Conservation (phyloP, 257 asterid genomes). For the Nicotiana noctiflora region DNA sequence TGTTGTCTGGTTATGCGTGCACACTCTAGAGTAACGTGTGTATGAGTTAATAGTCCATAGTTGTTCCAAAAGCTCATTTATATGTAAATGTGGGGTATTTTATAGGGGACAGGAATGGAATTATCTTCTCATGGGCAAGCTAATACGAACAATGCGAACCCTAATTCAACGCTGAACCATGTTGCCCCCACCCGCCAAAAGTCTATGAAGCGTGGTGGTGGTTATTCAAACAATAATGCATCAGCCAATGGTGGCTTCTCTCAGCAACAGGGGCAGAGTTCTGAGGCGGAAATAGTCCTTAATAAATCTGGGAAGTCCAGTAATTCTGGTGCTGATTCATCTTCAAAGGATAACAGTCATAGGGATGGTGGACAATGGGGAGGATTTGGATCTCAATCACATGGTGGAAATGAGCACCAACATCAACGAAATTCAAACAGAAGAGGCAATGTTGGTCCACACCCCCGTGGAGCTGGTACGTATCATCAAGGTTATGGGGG, state of each 20-base stretch:
- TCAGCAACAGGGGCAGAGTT: slow-evolving; percentile 33
- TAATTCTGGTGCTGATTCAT: slow-evolving; percentile 31
- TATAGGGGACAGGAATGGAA: slow-evolving; percentile 28
- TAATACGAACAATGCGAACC: slow-evolving; percentile 15
- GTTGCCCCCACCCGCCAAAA: slow-evolving; percentile 38
- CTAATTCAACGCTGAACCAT: slow-evolving; percentile 36
- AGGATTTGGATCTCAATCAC: slow-evolving; percentile 31
- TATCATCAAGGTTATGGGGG: slow-evolving; percentile 42
- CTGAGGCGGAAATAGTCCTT: slow-evolving; percentile 21
- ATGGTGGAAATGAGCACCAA: slow-evolving; percentile 45
- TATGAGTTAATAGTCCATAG: neutral
- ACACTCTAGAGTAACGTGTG: neutral
- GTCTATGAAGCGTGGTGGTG: slow-evolving; percentile 45
- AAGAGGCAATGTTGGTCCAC: slow-evolving; percentile 52
- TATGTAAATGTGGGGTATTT: neutral
- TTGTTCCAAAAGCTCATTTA: neutral
- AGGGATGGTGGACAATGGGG: slow-evolving; percentile 52
- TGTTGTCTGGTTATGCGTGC: neutral
- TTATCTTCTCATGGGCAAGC: slow-evolving; percentile 43
- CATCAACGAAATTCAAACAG: slow-evolving; percentile 48
- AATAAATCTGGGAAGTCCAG: slow-evolving; percentile 29
- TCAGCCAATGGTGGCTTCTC: slow-evolving; percentile 32
- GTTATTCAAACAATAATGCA: slow-evolving; percentile 25
- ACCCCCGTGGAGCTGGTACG: slow-evolving; percentile 55
- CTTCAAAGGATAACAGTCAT: slow-evolving; percentile 28